A percentile compares a stretch with the other conserved stretches of the same genome.
These are phyloP conservation scores for Rhododendron ferrugineum DNA, from an alignment of 148 eudicot species.

Conservation along the genomic window DNA sequence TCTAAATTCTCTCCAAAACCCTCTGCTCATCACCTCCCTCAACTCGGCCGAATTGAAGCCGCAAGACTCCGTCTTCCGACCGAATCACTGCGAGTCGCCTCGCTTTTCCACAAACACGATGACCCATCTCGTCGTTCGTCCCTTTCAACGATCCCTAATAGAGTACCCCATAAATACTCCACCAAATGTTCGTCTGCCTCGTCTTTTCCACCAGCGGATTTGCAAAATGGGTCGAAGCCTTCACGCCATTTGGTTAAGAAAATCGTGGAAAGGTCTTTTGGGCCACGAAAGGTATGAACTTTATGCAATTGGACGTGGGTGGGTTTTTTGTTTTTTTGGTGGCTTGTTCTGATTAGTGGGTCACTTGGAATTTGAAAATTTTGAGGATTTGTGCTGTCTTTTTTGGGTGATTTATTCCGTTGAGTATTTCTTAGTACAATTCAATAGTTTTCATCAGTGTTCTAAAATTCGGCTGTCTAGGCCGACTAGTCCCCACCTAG, in stretches of 20 bases:
- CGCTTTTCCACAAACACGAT: conserved; percentile 4
- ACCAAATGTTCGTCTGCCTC: neutral
- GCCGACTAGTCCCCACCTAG: too few species aligned
- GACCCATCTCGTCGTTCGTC: conserved; percentile 2
- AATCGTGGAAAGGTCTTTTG: neutral
- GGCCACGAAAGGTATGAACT: conserved; percentile 6
- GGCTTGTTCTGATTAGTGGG: neutral
- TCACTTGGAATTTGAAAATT: neutral
- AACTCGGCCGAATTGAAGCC: conserved; percentile 17
- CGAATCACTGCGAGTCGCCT: conserved; percentile 20
- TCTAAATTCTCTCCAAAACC: conserved; percentile 32
- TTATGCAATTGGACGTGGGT: neutral
- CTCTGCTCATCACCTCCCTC: conserved; percentile 25
- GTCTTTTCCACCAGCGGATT: conserved; percentile 4
- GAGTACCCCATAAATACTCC: neutral
- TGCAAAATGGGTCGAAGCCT: conserved; percentile 6
- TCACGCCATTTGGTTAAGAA: neutral
- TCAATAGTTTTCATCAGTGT: neutral
- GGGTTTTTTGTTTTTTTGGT: neutral
- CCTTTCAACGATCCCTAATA: neutral
- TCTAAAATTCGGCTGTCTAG: too few species aligned
- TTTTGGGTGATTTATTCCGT: neutral
- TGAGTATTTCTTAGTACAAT: neutral
- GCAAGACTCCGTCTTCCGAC: conserved; percentile 14
- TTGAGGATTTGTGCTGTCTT: neutral